Base-by-base conservation (phyloP, 2,329 filamentous ascomycete genomes). In the Phoma sp. region DNA sequence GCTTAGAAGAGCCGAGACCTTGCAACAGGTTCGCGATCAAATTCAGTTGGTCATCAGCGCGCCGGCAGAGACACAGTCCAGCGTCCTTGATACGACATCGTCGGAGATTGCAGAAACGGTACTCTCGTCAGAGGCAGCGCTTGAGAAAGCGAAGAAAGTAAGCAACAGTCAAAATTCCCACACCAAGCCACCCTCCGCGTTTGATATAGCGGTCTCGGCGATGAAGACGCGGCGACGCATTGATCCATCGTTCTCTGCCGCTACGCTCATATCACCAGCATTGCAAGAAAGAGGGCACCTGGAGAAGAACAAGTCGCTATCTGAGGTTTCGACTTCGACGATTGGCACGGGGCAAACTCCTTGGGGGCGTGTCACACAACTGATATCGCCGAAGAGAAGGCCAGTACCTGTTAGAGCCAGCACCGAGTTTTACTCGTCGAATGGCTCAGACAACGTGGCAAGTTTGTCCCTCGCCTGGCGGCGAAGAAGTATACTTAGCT, bases 121-220 rank as follows among this genome's bases (percentile, higher is more conserved):
- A 7, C 51, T 72, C 33, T 68, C 61, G 8, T 67, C 71, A 19
- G 66, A 74, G 56, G 70, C 66, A 12, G 72, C 69, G 19, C 53
- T 76, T n/a, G 73, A 74, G 12, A 69, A 68, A 35, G 71, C 67
- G 31, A 74, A 70, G 61, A 74, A 73, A 70, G 73, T 75, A 73
- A 74, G 73, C 62, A 59, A 44, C 31, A 55, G 47, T 31, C 72
- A 73, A 59, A 48, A 69, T 55, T 61, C 60, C 58, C 58, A 61
- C 52, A 61, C 55, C 43, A 62, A 60, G 31, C 54, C 60, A 38
- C 50, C 51, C 27, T 64, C 63, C 24, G 60, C 64, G 9, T 70
- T 67, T 53, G 63, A 67, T 35, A 43, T 63, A 46, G 61, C 61
- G 17, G 57, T 65, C 37, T 66, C 60, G 15, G 55, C 60, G 29